A percentile compares a stretch with the other conserved stretches of the same genome.
Evolutionary conservation across 805 yeast species (phyloP).

Genomic region (Ogataea pilisensis): DNA sequence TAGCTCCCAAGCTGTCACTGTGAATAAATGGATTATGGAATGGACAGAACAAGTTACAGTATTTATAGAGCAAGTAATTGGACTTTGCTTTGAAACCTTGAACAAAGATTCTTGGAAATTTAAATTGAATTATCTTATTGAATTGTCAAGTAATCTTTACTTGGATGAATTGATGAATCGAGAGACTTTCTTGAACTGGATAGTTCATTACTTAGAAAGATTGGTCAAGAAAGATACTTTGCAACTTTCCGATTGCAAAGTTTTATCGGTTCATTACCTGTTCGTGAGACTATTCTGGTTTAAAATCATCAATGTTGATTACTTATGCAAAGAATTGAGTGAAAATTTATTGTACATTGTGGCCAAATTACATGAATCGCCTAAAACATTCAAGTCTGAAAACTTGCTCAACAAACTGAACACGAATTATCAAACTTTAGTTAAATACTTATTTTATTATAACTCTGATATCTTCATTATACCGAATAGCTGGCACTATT

Average conservation of each 20-base stretch:
- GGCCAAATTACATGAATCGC: conserved; percentile 17
- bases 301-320: conserved; percentile 52
- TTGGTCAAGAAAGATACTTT: conserved; percentile 13
- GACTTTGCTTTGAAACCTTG: conserved; percentile 32
- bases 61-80: conserved; percentile 48
- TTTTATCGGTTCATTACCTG: conserved; percentile 36
- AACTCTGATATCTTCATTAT: conserved; percentile 60
- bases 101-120: conserved; percentile 39
- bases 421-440: conserved; percentile 29
- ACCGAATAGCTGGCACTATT: conserved; percentile 56
- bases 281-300: conserved; percentile 69
- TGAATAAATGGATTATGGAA: conserved; percentile 68
- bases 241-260: conserved; percentile 19
- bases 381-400: conserved; percentile 12
- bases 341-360: conserved; percentile 45
- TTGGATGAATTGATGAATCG: conserved; percentile 64
- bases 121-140: conserved; percentile 56
- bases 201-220: conserved; percentile 46
- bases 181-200: conserved; percentile 57
- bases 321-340: conserved; percentile 59
- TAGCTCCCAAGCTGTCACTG: conserved; percentile 31
- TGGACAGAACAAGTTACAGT: conserved; percentile 86
- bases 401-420: conserved; percentile 18
- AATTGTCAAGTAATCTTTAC: conserved; percentile 61
- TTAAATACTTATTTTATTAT: conserved; percentile 41